These are phyloP conservation scores for Sordariomycetes sp. DNA, from an alignment of 2,329 filamentous ascomycete genomes.

Conservation along the genomic window DNA sequence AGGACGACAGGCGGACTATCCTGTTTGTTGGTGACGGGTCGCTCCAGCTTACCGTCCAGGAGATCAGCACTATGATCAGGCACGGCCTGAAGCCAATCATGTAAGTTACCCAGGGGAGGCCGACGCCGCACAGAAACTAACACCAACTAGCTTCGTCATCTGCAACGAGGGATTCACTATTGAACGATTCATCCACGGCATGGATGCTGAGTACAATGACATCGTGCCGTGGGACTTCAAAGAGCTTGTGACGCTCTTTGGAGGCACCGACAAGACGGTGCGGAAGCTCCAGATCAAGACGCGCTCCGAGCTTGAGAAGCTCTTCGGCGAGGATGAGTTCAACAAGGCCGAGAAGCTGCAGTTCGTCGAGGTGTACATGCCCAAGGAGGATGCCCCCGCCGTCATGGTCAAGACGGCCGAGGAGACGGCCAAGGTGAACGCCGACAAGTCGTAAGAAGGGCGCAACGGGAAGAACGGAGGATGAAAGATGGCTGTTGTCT, in stretches of 20 bases:
- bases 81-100: slow-evolving; percentile 65
- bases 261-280: slow-evolving; percentile 38
- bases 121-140: slow-evolving; percentile 8
- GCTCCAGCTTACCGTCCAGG: slow-evolving; percentile 74
- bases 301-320: slow-evolving; percentile 49
- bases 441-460: slow-evolving; percentile 14
- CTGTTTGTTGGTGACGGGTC: slow-evolving; percentile 84
- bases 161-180: slow-evolving; percentile 86
- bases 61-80: slow-evolving; percentile 71
- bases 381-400: slow-evolving; percentile 62
- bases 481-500: background rate
- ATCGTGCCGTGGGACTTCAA: slow-evolving; percentile 63
- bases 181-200: slow-evolving; percentile 77
- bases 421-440: slow-evolving; percentile 56
- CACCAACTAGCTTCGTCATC: slow-evolving; percentile 52
- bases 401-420: slow-evolving; percentile 58
- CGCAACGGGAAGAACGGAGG: background rate
- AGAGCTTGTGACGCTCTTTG: slow-evolving; percentile 54
- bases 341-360: slow-evolving; percentile 40
- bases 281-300: slow-evolving; percentile 55
- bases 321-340: slow-evolving; percentile 55
- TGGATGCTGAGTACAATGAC: slow-evolving; percentile 70
- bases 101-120: slow-evolving; percentile 25
- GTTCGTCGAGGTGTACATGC: slow-evolving; percentile 75
- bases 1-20: slow-evolving; percentile 50